phyloP scores from a whole-genome alignment of 441 rosid species.

The Iberis amara region DNA sequence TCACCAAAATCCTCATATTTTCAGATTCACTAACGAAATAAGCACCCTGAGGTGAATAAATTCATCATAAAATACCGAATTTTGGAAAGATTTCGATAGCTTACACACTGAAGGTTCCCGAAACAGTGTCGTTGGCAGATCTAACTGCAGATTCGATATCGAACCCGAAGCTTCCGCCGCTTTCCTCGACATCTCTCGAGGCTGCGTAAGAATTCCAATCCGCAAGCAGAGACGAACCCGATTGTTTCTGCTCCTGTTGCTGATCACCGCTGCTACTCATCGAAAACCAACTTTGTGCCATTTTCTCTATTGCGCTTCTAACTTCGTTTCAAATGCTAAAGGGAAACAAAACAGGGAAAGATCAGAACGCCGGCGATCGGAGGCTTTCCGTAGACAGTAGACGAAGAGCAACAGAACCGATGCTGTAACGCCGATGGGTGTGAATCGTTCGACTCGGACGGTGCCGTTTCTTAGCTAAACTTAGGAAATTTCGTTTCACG shows the following conservation, averaged over 20 bases:
- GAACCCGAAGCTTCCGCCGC: constrained; percentile 43
- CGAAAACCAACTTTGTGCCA: constrained; percentile 70
- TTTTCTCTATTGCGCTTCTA: not conserved
- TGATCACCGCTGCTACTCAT: constrained; percentile 36
- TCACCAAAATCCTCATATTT: not conserved
- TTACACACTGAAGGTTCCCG: constrained; percentile 88
- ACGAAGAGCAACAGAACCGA: no score
- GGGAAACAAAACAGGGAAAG: not conserved
- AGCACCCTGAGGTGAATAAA: not conserved
- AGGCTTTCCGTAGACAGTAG: not conserved
- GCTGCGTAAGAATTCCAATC: constrained; percentile 89
- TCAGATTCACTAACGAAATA: not conserved
- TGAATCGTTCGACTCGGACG: not conserved
- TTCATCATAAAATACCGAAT: not conserved
- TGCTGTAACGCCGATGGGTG: not conserved
- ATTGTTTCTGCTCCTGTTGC: constrained; percentile 34
- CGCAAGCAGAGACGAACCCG: constrained; percentile 56
- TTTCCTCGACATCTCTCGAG: constrained; percentile 40
- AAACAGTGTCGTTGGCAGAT: constrained; percentile 70
- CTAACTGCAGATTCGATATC: constrained; percentile 83
- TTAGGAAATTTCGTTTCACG: not conserved
- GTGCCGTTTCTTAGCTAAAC: not conserved
- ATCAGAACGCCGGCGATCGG: constrained; percentile 22
- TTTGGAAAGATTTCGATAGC: constrained; percentile 22
- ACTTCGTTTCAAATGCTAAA: no score